phyloP scores from a whole-genome alignment of 768 basidiomycete genomes.

The Leucocoprinus birnbaumii region DNA sequence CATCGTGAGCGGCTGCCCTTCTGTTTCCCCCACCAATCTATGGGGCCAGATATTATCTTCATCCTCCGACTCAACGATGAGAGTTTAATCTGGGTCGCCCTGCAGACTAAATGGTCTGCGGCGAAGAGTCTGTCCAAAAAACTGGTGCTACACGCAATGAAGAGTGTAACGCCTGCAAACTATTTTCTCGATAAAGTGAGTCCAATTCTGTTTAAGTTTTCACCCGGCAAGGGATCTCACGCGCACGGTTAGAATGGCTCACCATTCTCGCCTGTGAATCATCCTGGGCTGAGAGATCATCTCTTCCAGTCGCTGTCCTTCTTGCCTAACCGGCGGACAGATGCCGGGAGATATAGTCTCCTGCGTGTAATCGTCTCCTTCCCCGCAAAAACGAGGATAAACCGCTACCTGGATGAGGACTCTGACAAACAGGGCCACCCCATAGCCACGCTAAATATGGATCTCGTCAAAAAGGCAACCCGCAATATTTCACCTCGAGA shows the following conservation, averaged over 20 bases:
- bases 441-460: slow-evolving; percentile 39
- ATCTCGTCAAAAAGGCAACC: slow-evolving; percentile 36
- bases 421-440: slow-evolving; percentile 35
- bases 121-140: slow-evolving; percentile 28
- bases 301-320: slow-evolving; percentile 22
- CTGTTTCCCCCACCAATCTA: no score
- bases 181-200: slow-evolving; percentile 40
- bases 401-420: slow-evolving; percentile 36
- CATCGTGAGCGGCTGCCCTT: no score
- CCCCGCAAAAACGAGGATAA: slow-evolving; percentile 35
- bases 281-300: slow-evolving; percentile 27
- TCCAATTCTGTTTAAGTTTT: background rate
- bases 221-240: background rate
- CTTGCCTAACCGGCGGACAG: slow-evolving; percentile 31
- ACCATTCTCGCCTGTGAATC: slow-evolving; percentile 28
- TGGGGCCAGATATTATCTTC: no score
- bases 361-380: slow-evolving; percentile 40
- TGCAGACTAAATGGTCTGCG: slow-evolving; percentile 35
- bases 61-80: no score
- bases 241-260: slow-evolving; percentile 27
- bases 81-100: slow-evolving; percentile 11
- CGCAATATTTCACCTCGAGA: slow-evolving; percentile 30
- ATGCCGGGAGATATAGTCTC: slow-evolving; percentile 37
- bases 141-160: slow-evolving; percentile 33
- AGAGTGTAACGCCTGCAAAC: slow-evolving; percentile 37